These are phyloP conservation scores for Tetrastigma voinierianum DNA, from an alignment of 164 flowering plant species.

Conservation along the genomic window DNA sequence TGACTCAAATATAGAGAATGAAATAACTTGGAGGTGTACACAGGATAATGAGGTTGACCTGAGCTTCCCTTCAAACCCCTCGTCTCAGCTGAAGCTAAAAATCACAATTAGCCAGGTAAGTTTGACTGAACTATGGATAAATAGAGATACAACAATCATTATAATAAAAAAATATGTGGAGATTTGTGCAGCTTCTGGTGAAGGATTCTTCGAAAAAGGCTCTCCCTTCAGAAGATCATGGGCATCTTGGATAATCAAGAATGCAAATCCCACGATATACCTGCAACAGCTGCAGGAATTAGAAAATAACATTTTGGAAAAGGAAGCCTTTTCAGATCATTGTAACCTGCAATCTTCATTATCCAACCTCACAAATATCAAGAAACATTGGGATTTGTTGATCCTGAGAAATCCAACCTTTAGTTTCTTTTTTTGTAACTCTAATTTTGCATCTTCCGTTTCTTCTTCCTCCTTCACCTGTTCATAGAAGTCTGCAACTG, in stretches of 20 bases:
- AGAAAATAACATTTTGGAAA: not conserved
- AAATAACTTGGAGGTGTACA: not conserved
- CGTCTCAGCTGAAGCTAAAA: constrained; percentile 70
- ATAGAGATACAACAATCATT: not conserved
- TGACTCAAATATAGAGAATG: too few species aligned
- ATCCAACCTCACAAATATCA: too few species aligned
- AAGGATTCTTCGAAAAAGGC: constrained; percentile 83
- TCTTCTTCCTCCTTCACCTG: too few species aligned
- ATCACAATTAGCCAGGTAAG: constrained; percentile 66
- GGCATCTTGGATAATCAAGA: constrained; percentile 83
- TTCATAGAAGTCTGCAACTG: too few species aligned
- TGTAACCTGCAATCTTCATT: too few species aligned
- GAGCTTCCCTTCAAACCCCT: constrained; percentile 59
- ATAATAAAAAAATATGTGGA: not conserved
- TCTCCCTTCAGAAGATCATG: constrained; percentile 76
- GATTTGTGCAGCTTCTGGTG: constrained; percentile 69
- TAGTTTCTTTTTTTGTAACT: too few species aligned
- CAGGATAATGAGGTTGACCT: constrained; percentile 87
- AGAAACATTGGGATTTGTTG: too few species aligned
- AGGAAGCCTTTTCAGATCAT: not conserved
- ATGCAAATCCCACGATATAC: constrained; percentile 54
- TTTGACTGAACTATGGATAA: not conserved
- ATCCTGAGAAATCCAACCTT: too few species aligned
- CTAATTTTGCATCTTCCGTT: too few species aligned
- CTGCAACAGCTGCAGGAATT: too few species aligned